phyloP scores from a whole-genome alignment of 2,329 filamentous ascomycete species.

The Aspergillus vadensis region DNA sequence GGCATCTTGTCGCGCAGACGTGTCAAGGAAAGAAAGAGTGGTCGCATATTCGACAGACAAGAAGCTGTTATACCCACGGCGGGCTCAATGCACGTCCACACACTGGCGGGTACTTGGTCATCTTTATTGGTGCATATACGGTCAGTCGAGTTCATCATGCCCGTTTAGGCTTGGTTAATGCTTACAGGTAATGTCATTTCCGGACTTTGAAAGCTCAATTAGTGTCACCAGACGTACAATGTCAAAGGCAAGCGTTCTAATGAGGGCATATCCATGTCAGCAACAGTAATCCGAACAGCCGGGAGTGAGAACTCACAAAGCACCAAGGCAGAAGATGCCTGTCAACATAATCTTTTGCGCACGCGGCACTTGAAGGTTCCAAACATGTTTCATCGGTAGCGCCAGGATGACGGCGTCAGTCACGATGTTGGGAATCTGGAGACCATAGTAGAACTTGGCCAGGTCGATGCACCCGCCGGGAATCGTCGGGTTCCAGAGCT shows the following conservation, averaged over 20 bases:
- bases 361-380: constrained; percentile 27
- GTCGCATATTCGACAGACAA: constrained; percentile 33
- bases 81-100: constrained; percentile 37
- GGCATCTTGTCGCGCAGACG: not conserved
- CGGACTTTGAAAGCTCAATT: constrained; percentile 24
- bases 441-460: constrained; percentile 30
- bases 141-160: not conserved
- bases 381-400: constrained; percentile 30
- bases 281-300: not conserved
- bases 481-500: constrained; percentile 26
- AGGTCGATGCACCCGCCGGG: constrained; percentile 30
- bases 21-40: constrained; percentile 21
- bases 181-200: constrained; percentile 30
- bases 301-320: constrained; percentile 20
- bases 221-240: constrained; percentile 30
- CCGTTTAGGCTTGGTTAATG: not conserved
- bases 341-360: constrained; percentile 26
- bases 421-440: constrained; percentile 33
- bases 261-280: not conserved
- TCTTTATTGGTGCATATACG: constrained; percentile 13
- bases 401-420: constrained; percentile 33
- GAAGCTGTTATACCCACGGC: constrained; percentile 32
- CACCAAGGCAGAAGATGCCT: constrained; percentile 30
- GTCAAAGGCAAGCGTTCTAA: constrained; percentile 29
- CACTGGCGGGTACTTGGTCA: constrained; percentile 28